Evolutionary conservation across 1,284 basidiomycete species (phyloP), one percentile per base, ranked within the genome.

Genomic region (Tremellales sp.): DNA sequence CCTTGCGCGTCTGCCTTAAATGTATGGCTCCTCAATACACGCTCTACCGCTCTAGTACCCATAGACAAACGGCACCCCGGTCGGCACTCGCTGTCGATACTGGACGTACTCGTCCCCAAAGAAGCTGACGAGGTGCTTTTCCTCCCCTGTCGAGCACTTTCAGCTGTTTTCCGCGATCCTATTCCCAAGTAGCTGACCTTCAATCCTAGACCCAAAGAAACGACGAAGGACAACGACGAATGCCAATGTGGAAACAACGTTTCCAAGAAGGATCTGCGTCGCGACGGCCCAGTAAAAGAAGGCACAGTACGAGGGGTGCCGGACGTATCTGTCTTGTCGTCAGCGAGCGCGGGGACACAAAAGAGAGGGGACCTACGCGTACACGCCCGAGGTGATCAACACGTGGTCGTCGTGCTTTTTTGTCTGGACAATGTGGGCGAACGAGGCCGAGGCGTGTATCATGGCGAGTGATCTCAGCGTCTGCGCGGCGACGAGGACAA

Each of bases 201-300:
- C 74, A 36, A 88, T 97, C 14, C 95, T 81, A 43, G 76, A 65
- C 45, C 82, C 80, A 72, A 99, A 98, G 77, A 98, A 98, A 40
- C 80, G 76, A 80, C 85, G 89, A 16, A 97, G 75, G 1, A 91
- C 68, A 27, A 79, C 56, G 3, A 73, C 40, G 50, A 76, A 71
- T 1, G 57, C 60, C 22, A 71, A 6, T 3, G 68, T 58, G 12
- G 82, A 83, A 21, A 92, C 33, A 0, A 87, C 80, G 68, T 98
- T 98, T 60, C 88, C 88, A 22, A 98, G 77, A 3, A 92, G 79
- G n/a, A 98, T 71, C 66, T 98, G 93, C 0, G 93, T 97, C 1
- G 90, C 90, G 26, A 98, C 62, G 0, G 92, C 93, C 94, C 94
- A 98, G 71, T 94, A 97, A 73, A 87, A 95, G 77, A 98, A 99